Conservation (phyloP, 2,329 filamentous ascomycete genomes). For the Cladosporium sp. region DNA sequence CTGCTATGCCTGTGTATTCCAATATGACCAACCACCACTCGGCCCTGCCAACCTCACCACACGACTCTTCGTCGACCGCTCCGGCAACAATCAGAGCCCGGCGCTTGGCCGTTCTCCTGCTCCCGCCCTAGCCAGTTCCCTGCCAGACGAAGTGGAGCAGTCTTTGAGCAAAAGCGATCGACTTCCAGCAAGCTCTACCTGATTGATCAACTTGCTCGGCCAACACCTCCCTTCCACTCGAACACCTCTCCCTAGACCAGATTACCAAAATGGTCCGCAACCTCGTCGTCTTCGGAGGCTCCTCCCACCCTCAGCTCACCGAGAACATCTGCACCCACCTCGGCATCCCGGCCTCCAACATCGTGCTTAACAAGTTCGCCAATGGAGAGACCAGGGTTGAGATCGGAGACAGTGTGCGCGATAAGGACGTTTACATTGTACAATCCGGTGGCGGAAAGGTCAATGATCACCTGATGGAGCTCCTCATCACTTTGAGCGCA, state of each 20-base stretch:
- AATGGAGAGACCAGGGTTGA: constrained; percentile 93
- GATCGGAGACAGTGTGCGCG: constrained; percentile 91
- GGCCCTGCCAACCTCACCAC: neutral
- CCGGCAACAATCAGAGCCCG: neutral
- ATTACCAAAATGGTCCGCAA: constrained; percentile 72
- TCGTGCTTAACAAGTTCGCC: constrained; percentile 84
- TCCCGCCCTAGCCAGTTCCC: neutral
- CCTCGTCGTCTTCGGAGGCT: constrained; percentile 87
- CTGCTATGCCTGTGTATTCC: neutral
- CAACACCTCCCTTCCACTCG: neutral
- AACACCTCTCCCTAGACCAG: neutral
- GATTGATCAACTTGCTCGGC: neutral
- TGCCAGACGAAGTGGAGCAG: neutral
- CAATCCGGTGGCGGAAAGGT: constrained; percentile 88
- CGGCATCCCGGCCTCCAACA: constrained; percentile 76
- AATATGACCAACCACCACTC: neutral
- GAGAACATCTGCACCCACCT: constrained; percentile 83
- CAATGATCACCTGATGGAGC: constrained; percentile 94
- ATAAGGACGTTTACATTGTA: constrained; percentile 98
- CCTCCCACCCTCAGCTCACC: constrained; percentile 82
- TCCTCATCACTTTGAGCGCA: constrained; percentile 96
- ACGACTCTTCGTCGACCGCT: neutral
- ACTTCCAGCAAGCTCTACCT: neutral
- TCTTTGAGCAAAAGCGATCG: constrained; percentile 4
- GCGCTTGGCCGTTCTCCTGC: neutral